Evolutionary conservation across 176 grass and related monocot genomes (phyloP).

Genomic region (Carex cristatella): DNA sequence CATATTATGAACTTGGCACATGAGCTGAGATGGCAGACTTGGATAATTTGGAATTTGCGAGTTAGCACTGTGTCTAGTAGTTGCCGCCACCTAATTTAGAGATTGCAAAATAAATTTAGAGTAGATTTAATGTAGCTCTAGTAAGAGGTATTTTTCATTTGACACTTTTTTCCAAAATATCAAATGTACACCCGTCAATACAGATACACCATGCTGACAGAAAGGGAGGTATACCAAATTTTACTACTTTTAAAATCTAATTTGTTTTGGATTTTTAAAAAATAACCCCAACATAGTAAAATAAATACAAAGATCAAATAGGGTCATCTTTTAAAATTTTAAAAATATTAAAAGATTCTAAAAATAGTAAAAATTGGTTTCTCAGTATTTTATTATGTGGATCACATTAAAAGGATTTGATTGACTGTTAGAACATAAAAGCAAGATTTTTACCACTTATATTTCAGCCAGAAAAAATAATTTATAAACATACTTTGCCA

Average conservation of each 20-base stretch:
- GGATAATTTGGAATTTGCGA: constrained; percentile 84
- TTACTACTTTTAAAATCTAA: neutral
- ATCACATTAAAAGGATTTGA: neutral
- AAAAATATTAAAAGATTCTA: neutral
- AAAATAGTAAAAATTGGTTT: neutral
- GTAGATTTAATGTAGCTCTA: neutral
- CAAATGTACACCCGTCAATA: neutral
- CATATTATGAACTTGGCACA: constrained; percentile 92
- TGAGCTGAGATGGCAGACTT: constrained; percentile 77
- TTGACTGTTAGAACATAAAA: neutral
- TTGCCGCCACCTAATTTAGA: constrained; percentile 67
- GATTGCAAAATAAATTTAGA: neutral
- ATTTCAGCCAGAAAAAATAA: neutral
- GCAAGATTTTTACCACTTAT: neutral
- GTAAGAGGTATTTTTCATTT: neutral
- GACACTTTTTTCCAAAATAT: neutral
- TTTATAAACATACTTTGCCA: too few relatives aligned
- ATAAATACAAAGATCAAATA: neutral
- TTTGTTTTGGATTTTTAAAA: neutral
- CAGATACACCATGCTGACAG: neutral
- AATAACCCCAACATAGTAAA: neutral
- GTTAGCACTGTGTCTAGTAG: constrained; percentile 68
- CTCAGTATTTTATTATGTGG: neutral
- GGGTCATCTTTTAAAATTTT: neutral
- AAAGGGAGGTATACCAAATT: neutral